Conservation (phyloP, 768 basidiomycete species). For the Filobasidium floriforme region DNA sequence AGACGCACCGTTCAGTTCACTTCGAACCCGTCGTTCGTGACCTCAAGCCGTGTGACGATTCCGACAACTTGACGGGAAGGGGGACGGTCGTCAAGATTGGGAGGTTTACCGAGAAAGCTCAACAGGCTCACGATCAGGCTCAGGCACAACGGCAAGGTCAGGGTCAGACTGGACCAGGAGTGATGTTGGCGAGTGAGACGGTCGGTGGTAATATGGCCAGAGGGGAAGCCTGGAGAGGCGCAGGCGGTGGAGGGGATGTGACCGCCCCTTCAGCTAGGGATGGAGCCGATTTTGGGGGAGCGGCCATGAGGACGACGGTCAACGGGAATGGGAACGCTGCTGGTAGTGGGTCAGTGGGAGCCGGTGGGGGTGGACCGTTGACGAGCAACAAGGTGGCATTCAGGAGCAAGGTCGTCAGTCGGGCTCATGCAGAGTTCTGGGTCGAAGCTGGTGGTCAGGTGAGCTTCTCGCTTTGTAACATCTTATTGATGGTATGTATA, state of each 20-base stretch:
- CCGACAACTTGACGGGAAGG: constrained; percentile 11
- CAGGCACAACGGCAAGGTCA: constrained; percentile 10
- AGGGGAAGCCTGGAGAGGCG: not conserved
- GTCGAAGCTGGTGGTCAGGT: constrained; percentile 49
- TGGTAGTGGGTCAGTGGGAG: constrained; percentile 20
- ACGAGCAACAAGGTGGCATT: constrained; percentile 83
- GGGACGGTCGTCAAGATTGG: constrained; percentile 63
- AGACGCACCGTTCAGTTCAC: constrained; percentile 74
- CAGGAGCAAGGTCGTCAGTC: constrained; percentile 87
- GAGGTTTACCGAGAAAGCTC: constrained; percentile 67
- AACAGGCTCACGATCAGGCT: constrained; percentile 4
- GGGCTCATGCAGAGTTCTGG: constrained; percentile 94
- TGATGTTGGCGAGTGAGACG: no score
- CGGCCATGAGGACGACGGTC: constrained; percentile 2
- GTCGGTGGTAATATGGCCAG: no score
- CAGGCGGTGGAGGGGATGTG: constrained; percentile 12
- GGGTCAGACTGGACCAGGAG: not conserved
- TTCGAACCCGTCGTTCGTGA: constrained; percentile 90
- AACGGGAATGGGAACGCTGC: constrained; percentile 14
- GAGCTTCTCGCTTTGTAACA: constrained; percentile 20
- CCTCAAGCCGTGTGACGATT: constrained; percentile 48
- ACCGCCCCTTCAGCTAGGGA: not conserved
- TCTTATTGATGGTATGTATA: not conserved
- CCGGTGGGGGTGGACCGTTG: constrained; percentile 44
- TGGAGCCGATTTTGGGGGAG: not conserved